Evolutionary conservation across 1,284 basidiomycete species (phyloP), one percentile per base, ranked within the genome.

Genomic region (Apiotrichum gamsii): DNA sequence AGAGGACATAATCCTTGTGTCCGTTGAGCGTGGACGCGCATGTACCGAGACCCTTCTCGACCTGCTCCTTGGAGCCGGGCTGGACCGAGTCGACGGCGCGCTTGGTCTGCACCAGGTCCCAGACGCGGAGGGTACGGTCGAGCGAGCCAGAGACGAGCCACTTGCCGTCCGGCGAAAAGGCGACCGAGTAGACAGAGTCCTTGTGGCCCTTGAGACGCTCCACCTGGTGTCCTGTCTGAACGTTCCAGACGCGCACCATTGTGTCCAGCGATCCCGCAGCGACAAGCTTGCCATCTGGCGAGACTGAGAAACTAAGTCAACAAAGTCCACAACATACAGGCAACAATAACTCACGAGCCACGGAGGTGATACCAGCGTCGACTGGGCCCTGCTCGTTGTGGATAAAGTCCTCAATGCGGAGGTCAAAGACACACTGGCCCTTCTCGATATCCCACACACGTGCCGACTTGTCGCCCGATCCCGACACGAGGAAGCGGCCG

Each of bases 391-490:
- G 72, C 59, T 77, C 77, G 43, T 75, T 70, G 49, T 72, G 62
- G 20, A 75, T 72, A 39, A 72, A 67, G 59, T 73, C 75, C 49
- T 76, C 74, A 46, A 76, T 75, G 43, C 66, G 61, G 33, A 77
- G 59, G 48, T 74, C 72, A 51, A 72, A 75, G 23, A 74, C 62
- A 47, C 78, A 81, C 8, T 74, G 69, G 13, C 82, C 80, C 16
- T 78, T 79, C 20, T 80, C 75, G 72, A 89, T 82, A 65, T 90
- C 83, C 90, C 90, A 94, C 48, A 93, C 83, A 39, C 85, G 78
- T n/a, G 86, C 85, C 10, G 87, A 90, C 71, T 85, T 85, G 73
- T 94, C 90, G 5, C 87, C 87, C 0, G 86, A 89, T 15, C 88
- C 90, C 11, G 85, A 88, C n/a, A 90, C 84, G 52, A 94, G 82